Base-by-base conservation (phyloP, 2,329 filamentous ascomycete genomes). In the Cladophialophora immunda region DNA sequence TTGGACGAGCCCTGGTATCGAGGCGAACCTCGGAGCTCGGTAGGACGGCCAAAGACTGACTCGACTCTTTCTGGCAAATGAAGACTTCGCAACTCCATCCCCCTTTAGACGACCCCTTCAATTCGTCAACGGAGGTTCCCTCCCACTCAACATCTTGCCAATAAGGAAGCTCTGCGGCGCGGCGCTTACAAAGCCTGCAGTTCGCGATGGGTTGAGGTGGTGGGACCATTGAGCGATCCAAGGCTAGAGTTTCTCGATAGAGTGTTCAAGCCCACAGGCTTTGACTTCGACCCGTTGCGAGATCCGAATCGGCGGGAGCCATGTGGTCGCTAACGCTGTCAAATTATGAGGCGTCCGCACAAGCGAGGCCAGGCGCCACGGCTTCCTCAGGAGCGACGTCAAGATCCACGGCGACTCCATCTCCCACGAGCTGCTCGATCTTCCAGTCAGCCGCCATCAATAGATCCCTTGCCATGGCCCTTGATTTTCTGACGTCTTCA, bases 261-360 rank as follows among this genome's bases (percentile, higher is more conserved):
- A n/a, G 25, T 22, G 22, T 19, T 13, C 30, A 11, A 32, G 9
- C 22, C 13, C 25, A 36, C 34, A 25, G 36, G 25, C 29, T 32
- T 58, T 27, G 41, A 34, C 38, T 27, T 60, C 27, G 29, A 30
- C 17, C 41, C 58, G 15, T 52, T 25, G 52, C 38, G 41, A 47
- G 25, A 52, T 52, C 58, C 58, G 58, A 60, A 60, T 25, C 13
- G 13, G 30, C 19, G n/a, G 38, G 19, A 60, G 41, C 58, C 58
- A 52, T 27, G 58, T 52, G 58, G 58, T 38, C 34, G 45, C 38
- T 29, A 60, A n/a, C 15, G 30, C 15, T 22, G 6, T n/a, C 32
- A 15, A 60, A 22, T 27, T 17, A 17, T n/a, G 5, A 29, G 17
- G 36, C 27, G 41, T 17, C 27, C 58, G 29, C 38, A 8, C 38